A percentile compares a stretch with the other conserved stretches of the same genome.
Evolutionary conservation across 495 filamentous ascomycete species (phyloP).

Genomic region (Parachaetomium inaequale): DNA sequence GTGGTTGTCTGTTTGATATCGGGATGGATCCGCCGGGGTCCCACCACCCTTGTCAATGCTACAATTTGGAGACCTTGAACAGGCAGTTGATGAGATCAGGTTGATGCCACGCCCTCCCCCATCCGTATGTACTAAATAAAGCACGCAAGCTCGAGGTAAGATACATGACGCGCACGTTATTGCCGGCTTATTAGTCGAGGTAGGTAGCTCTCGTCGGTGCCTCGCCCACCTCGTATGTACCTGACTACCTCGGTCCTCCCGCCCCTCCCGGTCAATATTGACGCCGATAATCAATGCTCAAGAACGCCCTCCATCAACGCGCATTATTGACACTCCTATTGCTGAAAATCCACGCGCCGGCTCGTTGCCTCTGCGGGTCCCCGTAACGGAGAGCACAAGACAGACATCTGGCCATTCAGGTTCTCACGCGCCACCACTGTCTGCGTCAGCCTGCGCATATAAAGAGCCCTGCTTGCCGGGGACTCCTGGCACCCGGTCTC

Average conservation of each 20-base stretch:
- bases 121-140: too few species aligned
- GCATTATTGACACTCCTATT: slow-evolving; percentile 18
- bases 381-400: not conserved
- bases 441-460: slow-evolving; percentile 8
- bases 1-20: too few species aligned
- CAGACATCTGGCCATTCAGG: slow-evolving; percentile 1
- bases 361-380: slow-evolving; percentile 5
- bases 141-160: too few species aligned
- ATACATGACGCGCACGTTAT: too few species aligned
- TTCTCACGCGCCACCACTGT: not conserved
- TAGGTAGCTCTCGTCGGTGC: too few species aligned
- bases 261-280: slow-evolving; percentile 15
- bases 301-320: slow-evolving; percentile 10
- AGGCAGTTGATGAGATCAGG: too few species aligned
- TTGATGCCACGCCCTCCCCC: too few species aligned
- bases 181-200: too few species aligned
- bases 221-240: too few species aligned
- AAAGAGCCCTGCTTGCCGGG: slow-evolving; percentile 13
- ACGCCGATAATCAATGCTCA: not conserved
- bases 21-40: too few species aligned
- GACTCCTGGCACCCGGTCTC: not conserved
- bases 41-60: too few species aligned
- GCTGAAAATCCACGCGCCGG: not conserved
- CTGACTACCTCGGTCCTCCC: not conserved
- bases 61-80: too few species aligned